Base-by-base conservation (phyloP, 768 basidiomycete species). In the Xerocomus potaroensis region DNA sequence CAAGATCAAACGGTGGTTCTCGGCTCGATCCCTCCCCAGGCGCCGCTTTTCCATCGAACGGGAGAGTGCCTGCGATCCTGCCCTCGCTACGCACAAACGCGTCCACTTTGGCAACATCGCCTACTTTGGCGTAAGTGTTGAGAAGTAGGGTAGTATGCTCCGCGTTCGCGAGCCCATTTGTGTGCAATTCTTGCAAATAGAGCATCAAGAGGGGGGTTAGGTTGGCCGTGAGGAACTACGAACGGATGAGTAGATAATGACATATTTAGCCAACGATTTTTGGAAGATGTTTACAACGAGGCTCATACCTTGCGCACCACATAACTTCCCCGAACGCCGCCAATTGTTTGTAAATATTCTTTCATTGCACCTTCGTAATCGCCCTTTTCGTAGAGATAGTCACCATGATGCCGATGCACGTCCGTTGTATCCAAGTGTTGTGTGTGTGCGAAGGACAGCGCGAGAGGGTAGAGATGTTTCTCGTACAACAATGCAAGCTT, bases 101-200 rank as follows among this genome's bases (percentile, higher is more conserved):
- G 57, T 97, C 91, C 2, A 98, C 78, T 11, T 92, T 83, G 2
- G 80, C 66, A 14, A 92, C 83, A 57, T 99, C 96, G 50, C 92
- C 91, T 18, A 96, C 84, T 63, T 98, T 98, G 42, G 96, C 96
- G 67, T 96, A 98, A 6, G 94, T 93, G 63, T 98, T 98, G 21
- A 99, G 80, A 4, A 99, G 78, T 8, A 99, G 81, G 0, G 96
- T 98, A 0, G 96, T 99, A 60, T 97, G 95, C 58, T 98, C 94
- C 0, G 91, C 82, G 58, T 95, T 98, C 23, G 96, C 95, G 6
- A 95, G 80, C 0, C 89, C 87, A 1, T 84, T 75, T 1, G 88
- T 76, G 61, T 99, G 96, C 0, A 99, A 73, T 63, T 95, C 94
- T 76, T 98, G 94, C 0, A 99, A 77, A 65, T 97, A 99, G 1